phyloP scores from a whole-genome alignment of 1,284 basidiomycete genomes.

The Tetrapyrgos nigripes region DNA sequence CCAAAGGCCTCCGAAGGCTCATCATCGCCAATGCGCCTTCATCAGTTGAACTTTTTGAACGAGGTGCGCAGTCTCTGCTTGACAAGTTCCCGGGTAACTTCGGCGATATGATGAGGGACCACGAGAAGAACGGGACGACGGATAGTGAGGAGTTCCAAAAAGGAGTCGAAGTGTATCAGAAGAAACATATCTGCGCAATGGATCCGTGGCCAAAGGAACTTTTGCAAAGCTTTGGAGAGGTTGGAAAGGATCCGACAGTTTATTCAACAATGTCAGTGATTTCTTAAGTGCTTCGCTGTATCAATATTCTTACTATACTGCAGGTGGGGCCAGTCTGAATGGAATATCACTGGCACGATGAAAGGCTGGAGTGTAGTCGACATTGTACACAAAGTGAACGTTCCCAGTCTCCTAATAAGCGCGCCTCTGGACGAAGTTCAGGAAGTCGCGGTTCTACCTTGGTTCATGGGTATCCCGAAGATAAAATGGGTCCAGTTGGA shows the following conservation, averaged over 20 bases:
- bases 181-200: slow-evolving; percentile 46
- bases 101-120: slow-evolving; percentile 43
- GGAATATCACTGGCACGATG: slow-evolving; percentile 34
- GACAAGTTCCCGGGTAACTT: slow-evolving; percentile 40
- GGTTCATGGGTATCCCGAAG: slow-evolving; percentile 35
- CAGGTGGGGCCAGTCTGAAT: slow-evolving; percentile 41
- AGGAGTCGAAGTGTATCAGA: slow-evolving; percentile 45
- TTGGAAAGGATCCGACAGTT: slow-evolving; percentile 48
- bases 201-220: slow-evolving; percentile 45
- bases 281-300: not conserved
- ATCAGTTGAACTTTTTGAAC: slow-evolving; percentile 39
- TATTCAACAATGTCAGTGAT: slow-evolving; percentile 34
- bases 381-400: slow-evolving; percentile 36
- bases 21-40: slow-evolving; percentile 42
- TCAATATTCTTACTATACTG: not conserved
- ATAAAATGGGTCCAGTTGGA: slow-evolving; percentile 40
- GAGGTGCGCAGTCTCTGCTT: slow-evolving; percentile 32
- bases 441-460: slow-evolving; percentile 32
- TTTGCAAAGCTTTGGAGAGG: slow-evolving; percentile 24
- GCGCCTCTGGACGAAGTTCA: slow-evolving; percentile 39
- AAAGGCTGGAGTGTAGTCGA: slow-evolving; percentile 39
- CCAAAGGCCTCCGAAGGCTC: slow-evolving; percentile 44
- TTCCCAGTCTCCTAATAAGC: slow-evolving; percentile 39
- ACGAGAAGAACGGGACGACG: slow-evolving; percentile 50
- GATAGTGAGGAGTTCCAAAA: slow-evolving; percentile 47